Percentiles rank a stretch among this genome's conserved stretches.
phyloP scores from a whole-genome alignment of 2,329 filamentous ascomycete species.

The Didymella pomorum region DNA sequence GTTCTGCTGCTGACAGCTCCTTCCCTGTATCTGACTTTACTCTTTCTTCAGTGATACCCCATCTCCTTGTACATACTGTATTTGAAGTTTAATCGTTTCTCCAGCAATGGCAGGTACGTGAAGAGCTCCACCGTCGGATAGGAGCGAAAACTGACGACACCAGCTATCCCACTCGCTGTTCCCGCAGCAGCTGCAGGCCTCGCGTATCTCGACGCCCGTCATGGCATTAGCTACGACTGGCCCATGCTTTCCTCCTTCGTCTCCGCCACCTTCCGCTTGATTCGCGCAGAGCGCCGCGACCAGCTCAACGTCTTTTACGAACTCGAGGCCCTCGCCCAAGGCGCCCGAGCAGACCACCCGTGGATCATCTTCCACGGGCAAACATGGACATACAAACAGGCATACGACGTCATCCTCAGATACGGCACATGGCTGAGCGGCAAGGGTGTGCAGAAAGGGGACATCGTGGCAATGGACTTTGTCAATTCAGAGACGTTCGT shows the following conservation, averaged over 20 bases:
- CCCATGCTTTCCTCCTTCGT: slow-evolving; percentile 65
- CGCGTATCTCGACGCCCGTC: slow-evolving; percentile 73
- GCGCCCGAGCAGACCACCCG: slow-evolving; percentile 34
- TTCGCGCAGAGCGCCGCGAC: slow-evolving; percentile 63
- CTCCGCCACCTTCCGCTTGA: slow-evolving; percentile 55
- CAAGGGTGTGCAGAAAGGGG: slow-evolving; percentile 45
- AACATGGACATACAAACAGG: slow-evolving; percentile 47
- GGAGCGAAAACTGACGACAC: slow-evolving; percentile 2
- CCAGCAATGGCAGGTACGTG: slow-evolving; percentile 23
- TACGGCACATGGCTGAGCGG: slow-evolving; percentile 50
- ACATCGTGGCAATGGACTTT: slow-evolving; percentile 52
- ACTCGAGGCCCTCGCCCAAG: slow-evolving; percentile 45
- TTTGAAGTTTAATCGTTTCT: neutral
- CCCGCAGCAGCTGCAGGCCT: slow-evolving; percentile 54
- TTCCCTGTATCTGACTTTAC: neutral
- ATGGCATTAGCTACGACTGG: slow-evolving; percentile 69
- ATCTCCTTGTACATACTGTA: neutral
- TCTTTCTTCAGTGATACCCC: slow-evolving; percentile 8
- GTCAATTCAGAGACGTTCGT: slow-evolving; percentile 49
- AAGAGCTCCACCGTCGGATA: neutral
- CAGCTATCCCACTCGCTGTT: slow-evolving; percentile 41
- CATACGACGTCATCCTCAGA: slow-evolving; percentile 44
- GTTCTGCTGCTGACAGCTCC: slow-evolving; percentile 5
- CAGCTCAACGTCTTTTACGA: slow-evolving; percentile 64
- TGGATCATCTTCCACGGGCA: slow-evolving; percentile 48